Evolutionary conservation across 768 basidiomycete genomes (phyloP), one percentile per base, ranked within the genome.

Genomic region (Exsudoporus frostii): DNA sequence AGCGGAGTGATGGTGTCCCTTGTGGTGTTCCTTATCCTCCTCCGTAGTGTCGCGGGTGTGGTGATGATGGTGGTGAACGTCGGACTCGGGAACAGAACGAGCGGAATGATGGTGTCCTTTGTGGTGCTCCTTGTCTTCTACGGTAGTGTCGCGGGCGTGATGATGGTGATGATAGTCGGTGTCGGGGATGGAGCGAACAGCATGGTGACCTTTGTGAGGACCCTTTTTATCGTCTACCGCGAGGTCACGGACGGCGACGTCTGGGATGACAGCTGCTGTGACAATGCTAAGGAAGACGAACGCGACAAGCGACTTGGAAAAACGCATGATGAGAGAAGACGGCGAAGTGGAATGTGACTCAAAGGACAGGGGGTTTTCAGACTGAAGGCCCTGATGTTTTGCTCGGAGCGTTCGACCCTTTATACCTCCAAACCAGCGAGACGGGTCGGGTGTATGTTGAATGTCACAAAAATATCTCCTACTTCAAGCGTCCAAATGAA

Each of bases 241-340:
- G 17, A 4, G 29, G 10, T 42, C 40, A 13, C 46, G 45, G 32
- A 17, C 40, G 24, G n/a, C 46, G 20, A 42, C 17, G 17, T 37
- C 51, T n/a, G 51, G 55, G 15, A 56, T 27, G 34, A 22, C 47
- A 6, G 55, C 51, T 4, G 55, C 50, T 20, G 56, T 9, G 25
- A 39, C 33, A 8, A 55, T 13, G 8, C 45, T 17, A 32, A 53
- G 17, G 45, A 53, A 52, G 33, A 45, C 5, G 33, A 55, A 49
- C 13, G 48, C 51, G 29, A 57, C 7, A 27, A 57, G 42, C n/a
- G 56, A 50, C 9, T 48, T 40, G 24, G 39, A 14, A 38, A 57
- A 45, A 32, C 39, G 56, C 56, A 54, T 57, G 51, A 54, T 54
- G 46, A 48, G 22, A 1, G 20, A 36, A 13, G 40, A 45, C 17